Evolutionary conservation across 331 rosid species (phyloP).

Genomic region (Acacia pycnantha): DNA sequence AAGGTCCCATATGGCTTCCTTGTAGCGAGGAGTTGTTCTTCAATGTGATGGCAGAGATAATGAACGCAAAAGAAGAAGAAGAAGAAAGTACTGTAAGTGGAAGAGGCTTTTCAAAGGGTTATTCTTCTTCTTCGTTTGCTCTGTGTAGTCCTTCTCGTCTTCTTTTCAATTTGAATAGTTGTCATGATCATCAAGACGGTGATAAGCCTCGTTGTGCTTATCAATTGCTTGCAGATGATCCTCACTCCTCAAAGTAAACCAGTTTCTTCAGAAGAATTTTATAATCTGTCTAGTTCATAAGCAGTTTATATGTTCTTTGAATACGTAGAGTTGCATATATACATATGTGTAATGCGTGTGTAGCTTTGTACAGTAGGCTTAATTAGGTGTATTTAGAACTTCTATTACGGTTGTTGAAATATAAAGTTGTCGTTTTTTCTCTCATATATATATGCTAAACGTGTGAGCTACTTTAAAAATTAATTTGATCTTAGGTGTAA

Average conservation of each 20-base stretch:
- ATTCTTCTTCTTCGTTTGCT: constrained; percentile 13
- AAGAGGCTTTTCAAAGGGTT: not conserved
- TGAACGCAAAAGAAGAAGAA: constrained; percentile 29
- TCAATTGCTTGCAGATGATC: constrained; percentile 33
- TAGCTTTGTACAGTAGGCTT: too few species aligned
- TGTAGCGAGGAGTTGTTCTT: constrained; percentile 57
- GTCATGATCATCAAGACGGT: not conserved
- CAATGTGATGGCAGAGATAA: constrained; percentile 48
- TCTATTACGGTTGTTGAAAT: too few species aligned
- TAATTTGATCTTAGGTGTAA: too few species aligned
- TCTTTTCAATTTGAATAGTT: not conserved
- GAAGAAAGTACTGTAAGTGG: not conserved
- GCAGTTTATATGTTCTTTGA: too few species aligned
- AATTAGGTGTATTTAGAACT: too few species aligned
- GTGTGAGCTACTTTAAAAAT: too few species aligned
- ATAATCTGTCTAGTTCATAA: not conserved
- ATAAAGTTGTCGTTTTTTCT: too few species aligned
- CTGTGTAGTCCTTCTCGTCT: constrained; percentile 20
- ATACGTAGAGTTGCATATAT: not conserved
- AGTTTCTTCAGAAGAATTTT: not conserved
- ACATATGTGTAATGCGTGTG: too few species aligned
- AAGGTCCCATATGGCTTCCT: constrained; percentile 63
- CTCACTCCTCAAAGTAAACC: not conserved
- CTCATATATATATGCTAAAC: too few species aligned
- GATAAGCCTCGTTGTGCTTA: constrained; percentile 9